Percentiles rank a stretch among this genome's conserved stretches.
These are phyloP conservation scores for Leptographium radiaticola DNA, from an alignment of 2,329 filamentous ascomycete genomes.

Conservation along the genomic window DNA sequence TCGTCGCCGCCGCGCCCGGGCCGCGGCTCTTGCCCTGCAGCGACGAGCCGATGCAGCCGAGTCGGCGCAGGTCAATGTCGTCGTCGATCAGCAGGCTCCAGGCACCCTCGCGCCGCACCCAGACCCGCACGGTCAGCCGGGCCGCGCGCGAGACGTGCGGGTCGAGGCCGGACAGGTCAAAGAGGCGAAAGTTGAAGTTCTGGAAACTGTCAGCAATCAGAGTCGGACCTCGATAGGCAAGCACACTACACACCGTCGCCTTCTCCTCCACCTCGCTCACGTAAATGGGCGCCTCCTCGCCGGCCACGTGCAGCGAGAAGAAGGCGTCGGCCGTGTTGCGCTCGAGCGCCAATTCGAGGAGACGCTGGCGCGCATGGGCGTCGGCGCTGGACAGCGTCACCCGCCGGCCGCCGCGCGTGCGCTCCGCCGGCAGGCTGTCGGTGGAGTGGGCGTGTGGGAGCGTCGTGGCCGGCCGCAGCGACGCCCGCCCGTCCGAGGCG, in stretches of 20 bases:
- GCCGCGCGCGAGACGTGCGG: slow-evolving; percentile 53
- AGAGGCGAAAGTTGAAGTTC: slow-evolving; percentile 83
- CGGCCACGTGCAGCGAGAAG: slow-evolving; percentile 67
- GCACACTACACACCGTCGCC: slow-evolving; percentile 42
- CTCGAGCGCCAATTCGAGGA: slow-evolving; percentile 59
- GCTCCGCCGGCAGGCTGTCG: slow-evolving; percentile 30
- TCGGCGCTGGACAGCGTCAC: slow-evolving; percentile 33
- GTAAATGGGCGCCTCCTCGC: slow-evolving; percentile 63
- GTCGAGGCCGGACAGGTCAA: slow-evolving; percentile 56
- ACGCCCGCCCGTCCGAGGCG: slow-evolving; percentile 51
- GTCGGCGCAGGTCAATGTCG: slow-evolving; percentile 52
- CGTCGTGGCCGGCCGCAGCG: slow-evolving; percentile 32
- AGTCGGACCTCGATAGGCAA: too few species aligned
- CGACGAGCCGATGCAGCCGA: slow-evolving; percentile 66
- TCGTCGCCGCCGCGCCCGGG: background rate
- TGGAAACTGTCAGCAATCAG: slow-evolving; percentile 12
- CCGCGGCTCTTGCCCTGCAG: slow-evolving; percentile 34
- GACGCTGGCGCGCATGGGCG: slow-evolving; percentile 47
- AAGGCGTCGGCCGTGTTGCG: slow-evolving; percentile 73
- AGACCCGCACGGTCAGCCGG: slow-evolving; percentile 56
- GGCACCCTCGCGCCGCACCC: slow-evolving; percentile 47
- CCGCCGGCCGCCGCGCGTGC: slow-evolving; percentile 31
- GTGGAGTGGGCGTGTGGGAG: slow-evolving; percentile 45
- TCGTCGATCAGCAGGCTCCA: slow-evolving; percentile 59
- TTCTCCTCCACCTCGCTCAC: slow-evolving; percentile 70